Percentiles rank a stretch among this genome's conserved stretches.
Evolutionary conservation across 2,329 filamentous ascomycete species (phyloP).

Genomic region (Scedosporium minutisporum): DNA sequence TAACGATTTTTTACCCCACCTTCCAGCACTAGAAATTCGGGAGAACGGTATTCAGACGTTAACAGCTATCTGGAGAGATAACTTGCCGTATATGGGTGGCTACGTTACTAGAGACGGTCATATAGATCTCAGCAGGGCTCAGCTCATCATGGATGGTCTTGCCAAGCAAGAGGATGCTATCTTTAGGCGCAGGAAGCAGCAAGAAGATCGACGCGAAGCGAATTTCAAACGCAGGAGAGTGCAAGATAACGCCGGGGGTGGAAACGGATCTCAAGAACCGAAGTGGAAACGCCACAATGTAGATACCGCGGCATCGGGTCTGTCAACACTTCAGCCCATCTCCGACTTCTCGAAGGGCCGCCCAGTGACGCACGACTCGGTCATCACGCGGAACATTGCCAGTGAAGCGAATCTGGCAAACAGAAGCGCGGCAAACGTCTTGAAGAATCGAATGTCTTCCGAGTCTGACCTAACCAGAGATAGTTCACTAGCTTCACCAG

Average conservation of each 20-base stretch:
- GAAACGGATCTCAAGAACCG: constrained; percentile 13
- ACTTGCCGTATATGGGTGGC: constrained; percentile 81
- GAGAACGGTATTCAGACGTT: constrained; percentile 96
- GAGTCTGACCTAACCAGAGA: background rate
- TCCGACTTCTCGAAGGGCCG: constrained; percentile 42
- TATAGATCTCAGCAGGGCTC: constrained; percentile 77
- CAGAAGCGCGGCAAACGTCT: constrained; percentile 82
- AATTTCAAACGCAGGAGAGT: constrained; percentile 70
- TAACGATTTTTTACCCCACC: constrained; percentile 94
- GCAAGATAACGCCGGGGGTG: constrained; percentile 40
- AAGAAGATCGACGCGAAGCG: constrained; percentile 74
- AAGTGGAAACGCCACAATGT: constrained; percentile 13
- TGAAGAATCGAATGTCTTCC: constrained; percentile 62
- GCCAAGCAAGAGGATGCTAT: constrained; percentile 91
- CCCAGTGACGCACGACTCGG: constrained; percentile 74
- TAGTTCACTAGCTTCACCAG: background rate
- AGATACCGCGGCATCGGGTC: constrained; percentile 1
- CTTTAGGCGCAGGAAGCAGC: constrained; percentile 78
- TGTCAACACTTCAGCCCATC: constrained; percentile 24
- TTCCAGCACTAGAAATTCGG: constrained; percentile 93
- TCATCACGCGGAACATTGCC: constrained; percentile 62
- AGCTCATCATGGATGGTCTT: constrained; percentile 77
- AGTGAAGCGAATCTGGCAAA: constrained; percentile 72
- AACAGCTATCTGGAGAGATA: constrained; percentile 94
- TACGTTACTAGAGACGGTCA: constrained; percentile 94